Evolutionary conservation across 495 filamentous ascomycete genomes (phyloP), one percentile per base, ranked within the genome.

Genomic region (Beverwykella pulmonaria): DNA sequence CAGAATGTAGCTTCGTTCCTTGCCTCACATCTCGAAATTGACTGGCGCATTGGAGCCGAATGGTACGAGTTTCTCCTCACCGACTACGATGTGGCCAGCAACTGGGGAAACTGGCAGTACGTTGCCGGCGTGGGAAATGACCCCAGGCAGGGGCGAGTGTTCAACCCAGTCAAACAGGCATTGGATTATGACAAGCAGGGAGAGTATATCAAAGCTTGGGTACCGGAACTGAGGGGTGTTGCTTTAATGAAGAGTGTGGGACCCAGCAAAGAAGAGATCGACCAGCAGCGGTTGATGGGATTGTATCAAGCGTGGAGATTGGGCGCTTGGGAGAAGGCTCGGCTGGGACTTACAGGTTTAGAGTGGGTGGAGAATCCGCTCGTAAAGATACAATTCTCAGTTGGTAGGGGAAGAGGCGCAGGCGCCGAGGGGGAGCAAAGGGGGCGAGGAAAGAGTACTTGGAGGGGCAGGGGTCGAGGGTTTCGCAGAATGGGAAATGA

Each of bases 31-130:
- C 77, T 91, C 12, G 76, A 80, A n/a, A 82, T 92, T 26, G 89
- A 91, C 78, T 92, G 89, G 89, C 81, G 88, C 8, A 77, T 90
- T 25, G 89, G 89, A 4, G 89, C 87, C 3, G 89, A 92, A 73
- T 92, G 88, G 88, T 91, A 90, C 72, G 89, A 91, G 72, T 81
- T 79, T 65, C 71, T 86, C 60, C 81, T 91, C 12, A 78, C 85
- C 30, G 89, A 91, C 71, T 91, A 91, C 73, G 89, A 92, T 66
- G 78, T 88, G 12, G 82, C 81, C 34, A 86, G 80, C 50, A 91
- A 92, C 71, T 92, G 87, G 88, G 85, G 85, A 39, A 91, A 90
- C 69, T 92, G 88, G 89, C 87, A 90, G 75, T 91, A 91, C 68
- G 82, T 84, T 8, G 81, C 87, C 0, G 89, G 89, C 7, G 88